phyloP scores from a whole-genome alignment of 345 rosid genomes.

The Crucihimalaya himalaica region DNA sequence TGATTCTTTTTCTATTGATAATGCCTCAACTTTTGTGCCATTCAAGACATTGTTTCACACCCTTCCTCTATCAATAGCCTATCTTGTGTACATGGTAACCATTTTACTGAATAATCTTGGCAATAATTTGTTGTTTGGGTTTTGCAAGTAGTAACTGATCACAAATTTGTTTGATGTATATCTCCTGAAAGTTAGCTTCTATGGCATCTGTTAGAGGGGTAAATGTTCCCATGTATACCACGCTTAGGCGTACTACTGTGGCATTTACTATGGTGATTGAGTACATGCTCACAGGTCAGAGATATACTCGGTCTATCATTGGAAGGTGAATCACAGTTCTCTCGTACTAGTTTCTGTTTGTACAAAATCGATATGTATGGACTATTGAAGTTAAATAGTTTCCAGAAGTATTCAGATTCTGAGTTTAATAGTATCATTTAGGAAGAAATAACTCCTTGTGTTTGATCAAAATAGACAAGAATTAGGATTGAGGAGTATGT shows the following conservation, averaged over 20 bases:
- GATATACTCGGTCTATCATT: conserved; percentile 63
- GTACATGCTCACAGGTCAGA: conserved; percentile 77
- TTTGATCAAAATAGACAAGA: conserved; percentile 4
- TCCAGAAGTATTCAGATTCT: neutral
- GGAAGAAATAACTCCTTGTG: conserved; percentile 1
- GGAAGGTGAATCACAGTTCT: conserved; percentile 63
- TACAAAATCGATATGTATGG: neutral
- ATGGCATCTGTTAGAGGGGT: conserved; percentile 98
- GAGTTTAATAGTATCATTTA: neutral
- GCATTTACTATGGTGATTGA: conserved; percentile 94
- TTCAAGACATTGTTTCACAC: conserved; percentile 68
- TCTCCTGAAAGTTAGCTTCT: conserved; percentile 72
- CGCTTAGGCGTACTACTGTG: conserved; percentile 93
- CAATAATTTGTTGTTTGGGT: neutral
- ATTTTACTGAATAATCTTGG: conserved; percentile 13
- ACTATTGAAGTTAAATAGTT: neutral
- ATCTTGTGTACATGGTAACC: conserved; percentile 92
- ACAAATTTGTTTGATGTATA: conserved; percentile 30
- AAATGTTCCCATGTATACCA: conserved; percentile 98
- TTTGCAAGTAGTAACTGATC: conserved; percentile 18
- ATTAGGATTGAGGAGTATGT: neutral
- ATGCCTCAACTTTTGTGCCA: conserved; percentile 55
- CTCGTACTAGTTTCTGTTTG: neutral
- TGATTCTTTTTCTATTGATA: conserved; percentile 58
- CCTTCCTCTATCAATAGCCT: conserved; percentile 72